Evolutionary conservation across 768 basidiomycete species (phyloP), one percentile per base, ranked within the genome.

Genomic region (Agaricus subrufescens): DNA sequence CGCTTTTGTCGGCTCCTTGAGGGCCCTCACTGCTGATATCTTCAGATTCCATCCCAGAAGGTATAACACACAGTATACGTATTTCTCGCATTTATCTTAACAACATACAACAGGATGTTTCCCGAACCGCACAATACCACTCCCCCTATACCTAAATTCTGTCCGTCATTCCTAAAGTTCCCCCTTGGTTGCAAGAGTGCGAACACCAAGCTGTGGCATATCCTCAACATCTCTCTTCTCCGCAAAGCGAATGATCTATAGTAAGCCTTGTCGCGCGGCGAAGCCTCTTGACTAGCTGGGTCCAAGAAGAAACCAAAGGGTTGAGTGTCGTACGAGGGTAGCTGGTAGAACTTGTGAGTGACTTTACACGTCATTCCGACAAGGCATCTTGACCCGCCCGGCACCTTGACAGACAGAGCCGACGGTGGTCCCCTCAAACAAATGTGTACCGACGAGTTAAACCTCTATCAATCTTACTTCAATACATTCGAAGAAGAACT

Each of bases 381-480:
- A 11, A 19, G 19, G 19, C 14, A 31, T 19, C 3, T 2, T 29
- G 27, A 27, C 8, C 15, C 12, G 9, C 27, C 14, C 19, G 39
- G 15, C 60, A 11, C 7, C 26, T 46, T 52, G 54, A 14, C 50
- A 96, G 94, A 96, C 96, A 80, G 93, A 50, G 78, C 90, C 1
- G 97, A 97, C 5, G 98, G 95, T 67, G 86, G 88, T 55, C 97
- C 95, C 68, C 73, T 99, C 49, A 95, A 95, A 64, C 89, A 94
- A 42, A 76, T 96, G 4, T 98, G 94, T 63, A 84, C 83, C 5
- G 91, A 93, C 56, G 97, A 99, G 65, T 98, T 94, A 70, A 74
- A 81, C 46, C 75, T 98, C 1, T 98, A 87, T 68, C 80, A 86
- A 19, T 78, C 84, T 26, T 96, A 95, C 69, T 99, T 98, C 70